A percentile compares a stretch with the other conserved stretches of the same genome.
These are phyloP conservation scores for Silybum marianum DNA, from an alignment of 129 eudicot species.

Conservation along the genomic window DNA sequence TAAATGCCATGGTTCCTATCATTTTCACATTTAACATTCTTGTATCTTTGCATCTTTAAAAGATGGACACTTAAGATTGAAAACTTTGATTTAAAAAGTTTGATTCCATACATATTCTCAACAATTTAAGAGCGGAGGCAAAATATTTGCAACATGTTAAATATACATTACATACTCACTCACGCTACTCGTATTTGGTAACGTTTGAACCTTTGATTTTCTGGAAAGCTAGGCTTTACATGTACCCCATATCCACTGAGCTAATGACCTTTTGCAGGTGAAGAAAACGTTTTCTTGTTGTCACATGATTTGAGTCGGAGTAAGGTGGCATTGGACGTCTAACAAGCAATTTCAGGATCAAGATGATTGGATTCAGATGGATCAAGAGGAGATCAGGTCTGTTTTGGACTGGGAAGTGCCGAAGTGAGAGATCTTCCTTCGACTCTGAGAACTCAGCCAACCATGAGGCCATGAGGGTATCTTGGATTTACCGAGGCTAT, in stretches of 20 bases:
- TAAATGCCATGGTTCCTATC: not conserved
- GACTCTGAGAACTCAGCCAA: not conserved
- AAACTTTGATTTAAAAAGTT: too few relatives aligned
- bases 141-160: not conserved
- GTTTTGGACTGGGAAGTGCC: too few relatives aligned
- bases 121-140: not conserved
- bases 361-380: too few relatives aligned
- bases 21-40: not conserved
- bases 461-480: not conserved
- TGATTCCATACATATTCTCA: not conserved
- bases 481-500: not conserved
- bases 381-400: too few relatives aligned
- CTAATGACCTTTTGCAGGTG: not conserved
- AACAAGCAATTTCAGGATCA: not conserved
- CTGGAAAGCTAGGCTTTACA: not conserved
- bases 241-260: not conserved
- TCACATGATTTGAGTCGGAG: not conserved
- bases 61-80: not conserved
- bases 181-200: not conserved
- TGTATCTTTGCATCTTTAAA: not conserved
- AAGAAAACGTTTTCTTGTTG: not conserved
- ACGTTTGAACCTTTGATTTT: not conserved
- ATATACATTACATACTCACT: not conserved
- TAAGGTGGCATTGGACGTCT: not conserved
- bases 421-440: too few relatives aligned